Evolutionary conservation across 1,139 yeast species (phyloP), one percentile per base, ranked within the genome.

Genomic region (Sugiyamaella grinbergsii): DNA sequence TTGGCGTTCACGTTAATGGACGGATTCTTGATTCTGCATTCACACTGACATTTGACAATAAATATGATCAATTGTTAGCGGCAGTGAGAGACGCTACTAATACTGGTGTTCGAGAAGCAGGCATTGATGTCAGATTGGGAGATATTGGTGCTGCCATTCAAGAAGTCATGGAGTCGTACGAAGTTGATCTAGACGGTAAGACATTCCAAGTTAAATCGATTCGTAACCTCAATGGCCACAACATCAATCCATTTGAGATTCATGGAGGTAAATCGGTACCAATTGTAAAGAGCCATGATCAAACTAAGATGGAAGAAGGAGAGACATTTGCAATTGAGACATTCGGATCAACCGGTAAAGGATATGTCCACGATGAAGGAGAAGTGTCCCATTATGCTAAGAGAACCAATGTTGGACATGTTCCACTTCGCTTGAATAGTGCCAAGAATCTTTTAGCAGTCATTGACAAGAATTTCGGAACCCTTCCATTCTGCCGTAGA

Each of bases 301-400:
- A 80, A 71, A 91, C 98, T 20, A 91, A 91, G 76, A 91, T 93
- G 97, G 99, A 94, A 69, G 99, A 93, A 73, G 97, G 97, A 55
- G 98, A 93, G 69, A 85, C 90, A 2, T 93, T 89, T 75, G 99
- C 99, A 51, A 91, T 94, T 64, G 99, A 93, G 71, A 93, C 99
- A 3, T 93, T 93, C 64, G 98, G 98, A 4, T 81, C 96, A 39
- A 93, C 98, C 1, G 99, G 99, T 56, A 80, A 85, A 56, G 99
- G 98, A 23, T 84, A 83, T 62, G 98, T 93, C 34, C 73, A 83
- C 48, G 76, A 82, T 19, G 85, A 83, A 55, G 98, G 98, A 43
- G 98, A 94, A 70, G 85, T 93, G 63, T 90, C 97, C 8, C 99
- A 93, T 71, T 93, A 93, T 67, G 91, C 95, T 32, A 73, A 81